These are phyloP conservation scores for Populus nigra DNA, from an alignment of 345 rosid species.

Conservation along the genomic window DNA sequence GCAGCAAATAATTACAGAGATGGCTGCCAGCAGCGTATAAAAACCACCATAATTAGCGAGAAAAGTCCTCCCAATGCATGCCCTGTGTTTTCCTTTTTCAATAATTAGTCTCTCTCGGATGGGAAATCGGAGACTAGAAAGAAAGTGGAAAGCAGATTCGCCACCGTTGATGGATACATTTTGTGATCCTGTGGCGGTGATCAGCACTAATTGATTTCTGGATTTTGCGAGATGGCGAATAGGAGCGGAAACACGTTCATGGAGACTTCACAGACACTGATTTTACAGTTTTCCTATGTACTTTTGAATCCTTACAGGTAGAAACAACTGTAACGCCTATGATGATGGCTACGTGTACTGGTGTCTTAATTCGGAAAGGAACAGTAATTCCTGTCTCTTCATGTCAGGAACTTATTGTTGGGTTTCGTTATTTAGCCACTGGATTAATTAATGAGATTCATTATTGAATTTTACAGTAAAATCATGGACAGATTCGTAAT, in stretches of 20 bases:
- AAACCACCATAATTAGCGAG: constrained; percentile 15
- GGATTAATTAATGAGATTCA: too few relatives aligned
- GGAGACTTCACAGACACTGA: neutral
- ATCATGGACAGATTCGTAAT: too few relatives aligned
- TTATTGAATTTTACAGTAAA: too few relatives aligned
- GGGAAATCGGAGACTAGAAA: neutral
- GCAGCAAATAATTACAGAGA: neutral
- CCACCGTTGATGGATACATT: neutral
- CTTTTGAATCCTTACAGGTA: neutral
- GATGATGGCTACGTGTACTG: neutral
- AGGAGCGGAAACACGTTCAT: neutral
- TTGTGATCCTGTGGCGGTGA: neutral
- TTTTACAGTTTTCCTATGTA: neutral
- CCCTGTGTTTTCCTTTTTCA: neutral
- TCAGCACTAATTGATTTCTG: neutral
- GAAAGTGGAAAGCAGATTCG: neutral
- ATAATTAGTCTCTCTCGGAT: too few relatives aligned
- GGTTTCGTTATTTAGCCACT: too few relatives aligned
- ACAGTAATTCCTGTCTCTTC: neutral
- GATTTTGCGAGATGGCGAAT: neutral
- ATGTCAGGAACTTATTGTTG: neutral
- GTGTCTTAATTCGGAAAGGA: neutral
- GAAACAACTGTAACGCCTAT: neutral
- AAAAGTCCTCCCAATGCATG: constrained; percentile 23
- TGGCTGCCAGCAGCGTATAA: neutral